Percentiles rank a stretch among this genome's conserved stretches.
Conservation (phyloP, 495 filamentous ascomycete species). For the Xeromyces bisporus region DNA sequence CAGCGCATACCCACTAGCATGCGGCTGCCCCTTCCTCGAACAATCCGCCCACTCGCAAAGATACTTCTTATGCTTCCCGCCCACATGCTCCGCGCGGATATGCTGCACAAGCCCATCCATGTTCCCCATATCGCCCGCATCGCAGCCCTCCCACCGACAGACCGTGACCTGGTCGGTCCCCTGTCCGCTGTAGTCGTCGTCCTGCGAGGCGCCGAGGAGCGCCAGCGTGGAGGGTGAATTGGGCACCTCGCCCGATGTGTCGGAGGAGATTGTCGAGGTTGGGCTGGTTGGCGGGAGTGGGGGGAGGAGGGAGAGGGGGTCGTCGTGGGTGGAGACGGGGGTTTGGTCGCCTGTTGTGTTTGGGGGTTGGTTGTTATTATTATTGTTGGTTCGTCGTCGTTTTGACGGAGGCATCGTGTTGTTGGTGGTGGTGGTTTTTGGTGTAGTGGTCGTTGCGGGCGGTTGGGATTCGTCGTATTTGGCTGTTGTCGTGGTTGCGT, state of each 20-base stretch:
- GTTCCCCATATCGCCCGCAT: constrained; percentile 61
- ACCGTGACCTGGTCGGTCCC: constrained; percentile 66
- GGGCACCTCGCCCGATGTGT: constrained; percentile 67
- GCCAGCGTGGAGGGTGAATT: constrained; percentile 27
- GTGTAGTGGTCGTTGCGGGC: no score
- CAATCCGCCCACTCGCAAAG: constrained; percentile 93
- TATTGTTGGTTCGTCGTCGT: constrained; percentile 33
- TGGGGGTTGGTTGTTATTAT: no score
- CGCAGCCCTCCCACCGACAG: constrained; percentile 81
- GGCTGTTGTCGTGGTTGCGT: constrained; percentile 27
- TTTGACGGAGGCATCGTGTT: constrained; percentile 33
- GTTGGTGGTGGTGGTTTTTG: constrained; percentile 23
- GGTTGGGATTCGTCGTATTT: no score
- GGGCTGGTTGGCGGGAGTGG: constrained; percentile 25
- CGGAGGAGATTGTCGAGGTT: constrained; percentile 55
- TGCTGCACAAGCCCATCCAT: constrained; percentile 91
- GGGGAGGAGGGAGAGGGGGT: no score
- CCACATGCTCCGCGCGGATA: constrained; percentile 86
- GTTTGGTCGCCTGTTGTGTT: no score
- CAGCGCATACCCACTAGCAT: constrained; percentile 88
- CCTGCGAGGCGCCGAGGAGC: constrained; percentile 38
- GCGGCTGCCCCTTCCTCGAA: constrained; percentile 65
- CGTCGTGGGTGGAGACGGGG: constrained; percentile 29
- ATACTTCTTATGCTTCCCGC: constrained; percentile 66
- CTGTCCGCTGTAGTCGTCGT: constrained; percentile 65